Evolutionary conservation across 345 rosid species (phyloP), one percentile per base, ranked within the genome.

Genomic region (Raphanus sativus): DNA sequence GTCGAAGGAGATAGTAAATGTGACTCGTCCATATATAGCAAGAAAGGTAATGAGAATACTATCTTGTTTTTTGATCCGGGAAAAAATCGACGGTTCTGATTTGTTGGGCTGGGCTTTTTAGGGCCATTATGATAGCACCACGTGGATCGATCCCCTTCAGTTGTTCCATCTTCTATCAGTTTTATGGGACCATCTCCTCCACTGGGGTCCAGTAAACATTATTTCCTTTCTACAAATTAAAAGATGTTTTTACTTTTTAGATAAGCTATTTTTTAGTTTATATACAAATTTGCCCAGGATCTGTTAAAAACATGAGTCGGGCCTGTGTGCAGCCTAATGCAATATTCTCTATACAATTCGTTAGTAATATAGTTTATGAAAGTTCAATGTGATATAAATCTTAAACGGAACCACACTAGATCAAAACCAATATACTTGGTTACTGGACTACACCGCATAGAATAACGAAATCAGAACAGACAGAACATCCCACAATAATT

Each of bases 41-140:
- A 73, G 66, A 16, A 72, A 45, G 63, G 58, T 2, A 26, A 62
- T 69, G 63, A 26, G 77, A 62, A 12, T 36, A 62, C 68, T 67
- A 26, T 25, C 6, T 38, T 67, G 7, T 30, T 2, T 61, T 71
- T 72, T 33, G 9, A 58, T 66, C 54, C 32, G 55, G 50, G 65
- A 30, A 74, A 67, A 73, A 68, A n/a, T 73, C 78, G 61, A 79
- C 78, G 82, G 82, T 68, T 77, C 6, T 5, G 67, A 60, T 67
- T 12, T 55, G 8, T 21, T 54, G 3, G 55, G 59, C 26, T 45
- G 8, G 59, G 63, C 15, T 71, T 32, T 32, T 6, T 0, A 17
- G 8, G 74, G 11, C 70, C 62, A 55, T 55, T 69, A 8, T 0
- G 78, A 74, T 79, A 29, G 2, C 1, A 26, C 34, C 78, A 62